Base-by-base conservation (phyloP, 116 monocot genomes). In the Phalaenopsis hybrid region DNA sequence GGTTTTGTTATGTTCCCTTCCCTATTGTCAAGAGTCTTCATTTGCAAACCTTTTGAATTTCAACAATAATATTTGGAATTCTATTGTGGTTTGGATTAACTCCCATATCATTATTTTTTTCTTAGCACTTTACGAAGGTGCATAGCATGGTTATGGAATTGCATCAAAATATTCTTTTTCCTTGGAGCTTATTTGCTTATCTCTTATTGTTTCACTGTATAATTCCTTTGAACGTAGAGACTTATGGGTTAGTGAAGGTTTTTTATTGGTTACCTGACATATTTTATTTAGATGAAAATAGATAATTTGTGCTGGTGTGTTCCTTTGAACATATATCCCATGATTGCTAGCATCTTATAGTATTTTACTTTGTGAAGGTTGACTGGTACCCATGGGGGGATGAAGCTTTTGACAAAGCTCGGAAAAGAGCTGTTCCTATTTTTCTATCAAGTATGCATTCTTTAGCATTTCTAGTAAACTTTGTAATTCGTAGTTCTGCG, bases 311-410 rank as follows among this genome's bases (percentile, higher is more conserved):
- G 43, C 33, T 31, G 41, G 41, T 31, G 28, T 73, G 41, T 41
- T 43, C 73, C 41, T 73, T 12, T 41, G 41, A 73, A 16, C 33
- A 43, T 73, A 33, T 17, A 73, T 37, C 28, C 41, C 33, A 37
- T 73, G 33, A 2, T 73, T 73, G 43, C 44, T 45, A 46, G 33
- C 77, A 11, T 15, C 78, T 86, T 41, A 16, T 33, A 43, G 17
- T 78, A 28, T 75, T 68, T 4, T 79, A 18, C 78, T 84, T 81
- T 79, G 21, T 89, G 76, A 85, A 96, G 96, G 96, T 96, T 77
- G 91, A 96, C 65, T 96, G 96, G 94, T 92, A 96, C 45, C 96
- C 96, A 78, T 96, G 96, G 96, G 96, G 96, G 49, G 91, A 94
- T 44, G 96, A 96, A 84, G 96, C 96, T 85, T 96, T 96, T 80